phyloP scores from a whole-genome alignment of 2,329 filamentous ascomycete species.

The Venturia oleaginea region DNA sequence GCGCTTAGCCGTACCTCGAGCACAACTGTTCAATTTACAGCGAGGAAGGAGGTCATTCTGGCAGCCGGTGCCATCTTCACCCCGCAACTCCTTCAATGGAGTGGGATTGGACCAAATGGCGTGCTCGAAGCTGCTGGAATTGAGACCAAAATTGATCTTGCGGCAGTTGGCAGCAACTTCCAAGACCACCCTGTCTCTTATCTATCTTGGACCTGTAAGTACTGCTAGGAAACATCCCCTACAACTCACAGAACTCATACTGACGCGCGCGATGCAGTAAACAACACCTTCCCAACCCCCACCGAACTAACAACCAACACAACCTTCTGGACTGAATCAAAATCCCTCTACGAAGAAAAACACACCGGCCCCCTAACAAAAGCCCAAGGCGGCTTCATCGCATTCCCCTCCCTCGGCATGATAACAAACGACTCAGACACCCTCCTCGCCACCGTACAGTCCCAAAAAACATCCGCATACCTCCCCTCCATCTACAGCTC shows the following conservation, averaged over 20 bases:
- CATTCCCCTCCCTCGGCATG: background rate
- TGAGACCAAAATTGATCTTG: background rate
- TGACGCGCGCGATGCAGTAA: background rate
- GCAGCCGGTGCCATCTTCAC: constrained; percentile 7
- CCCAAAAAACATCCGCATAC: background rate
- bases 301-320: background rate
- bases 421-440: background rate
- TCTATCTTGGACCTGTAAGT: background rate
- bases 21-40: background rate
- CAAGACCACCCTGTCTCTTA: constrained; percentile 2
- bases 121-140: constrained; percentile 6
- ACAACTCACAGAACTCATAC: background rate
- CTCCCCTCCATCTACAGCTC: background rate
- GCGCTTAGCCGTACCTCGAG: background rate
- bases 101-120: constrained; percentile 7
- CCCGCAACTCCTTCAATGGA: constrained; percentile 13
- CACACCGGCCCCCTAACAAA: background rate
- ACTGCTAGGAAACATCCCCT: background rate
- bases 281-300: background rate
- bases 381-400: background rate
- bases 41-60: constrained; percentile 14
- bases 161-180: constrained; percentile 13
- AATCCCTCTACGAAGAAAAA: background rate
- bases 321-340: background rate
- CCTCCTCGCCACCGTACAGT: background rate